phyloP scores from a whole-genome alignment of 2,329 filamentous ascomycete species.

The Botrytis elliptica region DNA sequence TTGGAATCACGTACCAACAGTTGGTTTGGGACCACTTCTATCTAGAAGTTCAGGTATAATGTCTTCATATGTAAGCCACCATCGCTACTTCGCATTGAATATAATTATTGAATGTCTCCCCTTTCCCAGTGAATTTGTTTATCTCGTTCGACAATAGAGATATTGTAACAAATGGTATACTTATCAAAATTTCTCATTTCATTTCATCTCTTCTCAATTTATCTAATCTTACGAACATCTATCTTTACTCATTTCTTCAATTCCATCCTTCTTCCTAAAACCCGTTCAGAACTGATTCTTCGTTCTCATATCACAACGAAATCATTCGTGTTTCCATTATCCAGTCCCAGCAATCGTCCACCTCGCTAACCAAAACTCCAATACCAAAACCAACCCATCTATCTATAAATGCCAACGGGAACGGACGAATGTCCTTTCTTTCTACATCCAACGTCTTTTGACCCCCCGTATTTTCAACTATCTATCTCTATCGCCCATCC shows the following conservation, averaged over 20 bases:
- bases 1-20: not conserved
- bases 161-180: not conserved
- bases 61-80: not conserved
- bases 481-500: not conserved
- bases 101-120: not conserved
- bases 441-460: not conserved
- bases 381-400: not conserved
- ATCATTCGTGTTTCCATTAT: not conserved
- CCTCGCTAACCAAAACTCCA: not conserved
- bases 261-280: not conserved
- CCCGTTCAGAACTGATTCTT: not conserved
- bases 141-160: not conserved
- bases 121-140: not conserved
- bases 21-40: not conserved
- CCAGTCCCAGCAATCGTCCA: not conserved
- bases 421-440: not conserved
- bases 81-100: not conserved
- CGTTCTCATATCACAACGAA: not conserved
- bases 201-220: not conserved
- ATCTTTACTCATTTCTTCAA: not conserved
- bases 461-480: not conserved
- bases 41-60: not conserved
- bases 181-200: not conserved
- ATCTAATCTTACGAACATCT: not conserved
- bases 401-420: not conserved